Conservation (phyloP, 257 asterid species). For the Solanum virginianum region DNA sequence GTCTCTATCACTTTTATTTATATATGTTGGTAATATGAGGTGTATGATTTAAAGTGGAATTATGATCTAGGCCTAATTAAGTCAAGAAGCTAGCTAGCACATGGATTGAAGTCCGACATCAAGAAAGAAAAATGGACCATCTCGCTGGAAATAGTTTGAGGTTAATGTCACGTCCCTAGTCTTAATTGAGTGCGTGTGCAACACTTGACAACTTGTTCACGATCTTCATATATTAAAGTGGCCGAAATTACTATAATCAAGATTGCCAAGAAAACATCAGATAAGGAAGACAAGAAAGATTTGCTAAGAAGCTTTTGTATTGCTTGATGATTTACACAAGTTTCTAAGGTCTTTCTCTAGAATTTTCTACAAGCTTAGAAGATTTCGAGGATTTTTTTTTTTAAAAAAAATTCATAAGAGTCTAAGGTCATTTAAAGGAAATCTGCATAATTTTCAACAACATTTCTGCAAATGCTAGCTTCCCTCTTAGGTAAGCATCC, state of each 20-base stretch:
- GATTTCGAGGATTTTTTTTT: not conserved
- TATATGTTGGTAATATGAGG: not conserved
- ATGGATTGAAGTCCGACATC: not conserved
- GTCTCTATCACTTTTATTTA: not conserved
- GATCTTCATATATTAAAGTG: not conserved
- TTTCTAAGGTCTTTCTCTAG: not conserved
- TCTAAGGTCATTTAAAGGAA: not conserved
- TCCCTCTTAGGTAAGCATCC: not conserved
- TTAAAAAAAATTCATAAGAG: not conserved
- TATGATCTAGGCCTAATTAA: not conserved
- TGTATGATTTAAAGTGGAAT: not conserved
- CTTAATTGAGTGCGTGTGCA: not conserved
- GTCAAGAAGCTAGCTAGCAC: not conserved
- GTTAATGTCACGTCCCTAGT: not conserved
- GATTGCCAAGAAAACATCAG: not conserved
- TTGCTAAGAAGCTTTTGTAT: not conserved
- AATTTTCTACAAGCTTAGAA: not conserved
- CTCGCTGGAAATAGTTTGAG: not conserved
- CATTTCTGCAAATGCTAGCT: not conserved
- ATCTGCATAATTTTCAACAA: not conserved
- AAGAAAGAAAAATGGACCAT: not conserved
- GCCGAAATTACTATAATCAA: not conserved
- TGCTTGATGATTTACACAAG: not conserved
- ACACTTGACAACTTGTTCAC: not conserved
- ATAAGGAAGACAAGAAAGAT: not conserved